Conservation (phyloP, 352 stramenopile genomes). For the Phytophthora cactorum region DNA sequence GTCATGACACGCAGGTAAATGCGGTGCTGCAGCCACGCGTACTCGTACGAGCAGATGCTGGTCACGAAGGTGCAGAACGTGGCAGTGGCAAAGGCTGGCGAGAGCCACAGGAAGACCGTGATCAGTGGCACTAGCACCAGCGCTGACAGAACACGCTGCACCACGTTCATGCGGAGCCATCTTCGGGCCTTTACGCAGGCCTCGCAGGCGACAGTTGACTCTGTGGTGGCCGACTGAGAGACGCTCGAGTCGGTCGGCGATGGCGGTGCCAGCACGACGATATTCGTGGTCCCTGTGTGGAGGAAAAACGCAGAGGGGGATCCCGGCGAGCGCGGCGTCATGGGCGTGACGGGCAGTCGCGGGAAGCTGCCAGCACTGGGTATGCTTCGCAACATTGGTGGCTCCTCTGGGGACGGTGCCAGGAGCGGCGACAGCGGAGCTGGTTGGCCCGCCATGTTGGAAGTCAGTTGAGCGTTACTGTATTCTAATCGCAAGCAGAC, state of each 20-base stretch:
- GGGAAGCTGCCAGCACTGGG: conserved; percentile 15
- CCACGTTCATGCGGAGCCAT: conserved; percentile 50
- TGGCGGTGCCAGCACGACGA: conserved; percentile 25
- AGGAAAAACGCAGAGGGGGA: conserved; percentile 43
- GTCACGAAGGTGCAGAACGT: conserved; percentile 72
- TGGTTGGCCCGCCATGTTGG: conserved; percentile 8
- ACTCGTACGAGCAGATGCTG: conserved; percentile 75
- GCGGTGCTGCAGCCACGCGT: conserved; percentile 69
- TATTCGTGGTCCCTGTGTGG: conserved; percentile 28
- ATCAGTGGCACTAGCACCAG: conserved; percentile 66
- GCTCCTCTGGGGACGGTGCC: conserved; percentile 21
- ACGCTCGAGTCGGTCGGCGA: conserved; percentile 21
- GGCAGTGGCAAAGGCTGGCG: conserved; percentile 64
- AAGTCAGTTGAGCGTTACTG: conserved; percentile 4
- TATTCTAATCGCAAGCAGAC: conserved; percentile 5
- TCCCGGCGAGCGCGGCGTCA: conserved; percentile 33
- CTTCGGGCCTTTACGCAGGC: background rate
- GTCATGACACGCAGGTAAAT: conserved; percentile 63
- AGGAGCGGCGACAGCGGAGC: conserved; percentile 3
- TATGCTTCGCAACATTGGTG: conserved; percentile 10
- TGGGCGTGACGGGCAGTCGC: conserved; percentile 13
- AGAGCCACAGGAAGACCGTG: conserved; percentile 70
- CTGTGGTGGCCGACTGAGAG: conserved; percentile 3
- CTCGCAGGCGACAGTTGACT: background rate
- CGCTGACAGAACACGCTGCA: conserved; percentile 69